Percentiles rank a stretch among this genome's conserved stretches.
phyloP scores from a whole-genome alignment of 768 basidiomycete genomes.

The Antrodiella citrinella region DNA sequence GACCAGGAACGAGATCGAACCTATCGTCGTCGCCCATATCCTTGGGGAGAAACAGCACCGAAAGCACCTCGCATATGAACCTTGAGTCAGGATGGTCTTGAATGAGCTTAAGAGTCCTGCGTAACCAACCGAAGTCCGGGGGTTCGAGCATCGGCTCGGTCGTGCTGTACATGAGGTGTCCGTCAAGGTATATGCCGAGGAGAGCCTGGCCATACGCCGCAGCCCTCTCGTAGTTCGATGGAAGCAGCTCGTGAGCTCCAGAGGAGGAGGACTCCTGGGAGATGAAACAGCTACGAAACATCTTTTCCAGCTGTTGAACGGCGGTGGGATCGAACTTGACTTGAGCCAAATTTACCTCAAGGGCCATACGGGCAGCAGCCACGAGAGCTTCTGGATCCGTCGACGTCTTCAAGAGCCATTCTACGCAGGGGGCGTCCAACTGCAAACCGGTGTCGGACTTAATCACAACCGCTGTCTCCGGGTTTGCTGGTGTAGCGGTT shows the following conservation, averaged over 20 bases:
- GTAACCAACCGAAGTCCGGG: background rate
- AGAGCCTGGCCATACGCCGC: background rate
- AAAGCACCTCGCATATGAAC: background rate
- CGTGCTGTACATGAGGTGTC: background rate
- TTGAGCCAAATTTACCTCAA: background rate
- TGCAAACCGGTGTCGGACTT: background rate
- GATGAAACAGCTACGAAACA: background rate
- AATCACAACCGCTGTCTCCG: too few species aligned
- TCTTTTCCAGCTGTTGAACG: background rate
- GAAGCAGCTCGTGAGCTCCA: background rate
- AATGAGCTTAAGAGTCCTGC: background rate
- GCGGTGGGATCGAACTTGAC: background rate
- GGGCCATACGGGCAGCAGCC: background rate
- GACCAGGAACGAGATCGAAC: background rate
- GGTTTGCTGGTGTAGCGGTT: too few species aligned
- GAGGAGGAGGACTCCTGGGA: background rate
- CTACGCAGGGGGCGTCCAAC: background rate
- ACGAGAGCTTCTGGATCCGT: background rate
- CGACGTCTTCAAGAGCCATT: background rate
- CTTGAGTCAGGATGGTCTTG: background rate
- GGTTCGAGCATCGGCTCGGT: too few species aligned
- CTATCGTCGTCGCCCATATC: background rate
- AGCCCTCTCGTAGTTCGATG: background rate
- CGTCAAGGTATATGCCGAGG: background rate
- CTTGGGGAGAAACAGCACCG: background rate